These are phyloP conservation scores for Epicoccum sorghinum DNA, from an alignment of 2,329 filamentous ascomycete genomes.

Conservation along the genomic window DNA sequence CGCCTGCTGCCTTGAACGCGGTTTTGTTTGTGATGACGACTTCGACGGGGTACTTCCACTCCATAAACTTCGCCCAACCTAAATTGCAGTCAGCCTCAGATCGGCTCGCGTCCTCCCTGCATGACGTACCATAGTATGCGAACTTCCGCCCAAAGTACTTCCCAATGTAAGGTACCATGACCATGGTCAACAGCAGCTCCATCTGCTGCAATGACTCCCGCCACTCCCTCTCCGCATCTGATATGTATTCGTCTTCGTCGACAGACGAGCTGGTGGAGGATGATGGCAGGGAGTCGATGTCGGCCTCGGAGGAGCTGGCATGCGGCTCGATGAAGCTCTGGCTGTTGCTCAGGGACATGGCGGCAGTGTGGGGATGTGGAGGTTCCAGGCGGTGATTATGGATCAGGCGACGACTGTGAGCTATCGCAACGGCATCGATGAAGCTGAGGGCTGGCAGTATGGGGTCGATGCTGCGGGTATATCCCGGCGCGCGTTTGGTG, in stretches of 20 bases:
- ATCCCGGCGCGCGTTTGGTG: slow-evolving; percentile 22
- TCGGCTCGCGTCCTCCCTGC: background rate
- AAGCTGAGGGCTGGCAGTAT: slow-evolving; percentile 2
- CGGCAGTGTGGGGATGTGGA: background rate
- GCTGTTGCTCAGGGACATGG: slow-evolving; percentile 47
- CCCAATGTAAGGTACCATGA: slow-evolving; percentile 88
- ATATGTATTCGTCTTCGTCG: slow-evolving; percentile 66
- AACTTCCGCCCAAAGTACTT: slow-evolving; percentile 95
- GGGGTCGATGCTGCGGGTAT: slow-evolving; percentile 15
- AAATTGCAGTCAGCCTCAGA: slow-evolving; percentile 6
- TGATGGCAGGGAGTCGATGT: slow-evolving; percentile 58
- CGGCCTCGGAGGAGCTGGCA: slow-evolving; percentile 41
- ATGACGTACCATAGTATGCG: slow-evolving; percentile 87
- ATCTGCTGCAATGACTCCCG: slow-evolving; percentile 91
- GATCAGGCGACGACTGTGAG: slow-evolving; percentile 3
- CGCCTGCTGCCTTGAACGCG: slow-evolving; percentile 55
- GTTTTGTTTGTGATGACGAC: slow-evolving; percentile 60
- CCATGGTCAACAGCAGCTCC: slow-evolving; percentile 91
- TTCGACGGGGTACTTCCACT: slow-evolving; percentile 88
- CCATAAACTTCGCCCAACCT: slow-evolving; percentile 95
- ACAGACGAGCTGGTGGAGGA: slow-evolving; percentile 58
- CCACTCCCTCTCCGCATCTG: slow-evolving; percentile 94
- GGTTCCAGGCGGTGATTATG: background rate
- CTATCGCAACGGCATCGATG: slow-evolving; percentile 32
- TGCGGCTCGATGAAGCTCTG: slow-evolving; percentile 46